Percentiles rank a stretch among this genome's conserved stretches.
Evolutionary conservation across 108 stramenopile species (phyloP).

Genomic region (Craspedostauros australis): DNA sequence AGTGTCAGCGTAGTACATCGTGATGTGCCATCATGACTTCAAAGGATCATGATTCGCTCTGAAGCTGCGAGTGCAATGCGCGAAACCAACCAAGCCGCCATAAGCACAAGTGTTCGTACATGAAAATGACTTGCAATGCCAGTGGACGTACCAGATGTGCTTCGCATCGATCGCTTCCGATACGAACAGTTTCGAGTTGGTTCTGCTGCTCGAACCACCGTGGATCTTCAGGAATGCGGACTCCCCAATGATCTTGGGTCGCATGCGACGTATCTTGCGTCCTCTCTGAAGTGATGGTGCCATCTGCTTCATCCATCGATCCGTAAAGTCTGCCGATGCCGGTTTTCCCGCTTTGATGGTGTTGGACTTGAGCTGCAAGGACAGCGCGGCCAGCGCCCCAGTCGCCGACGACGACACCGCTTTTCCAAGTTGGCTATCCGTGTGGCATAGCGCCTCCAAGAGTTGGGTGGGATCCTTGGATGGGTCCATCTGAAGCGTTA

Average conservation of each 20-base stretch:
- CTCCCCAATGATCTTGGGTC: conserved; percentile 44
- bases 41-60: too few relatives aligned
- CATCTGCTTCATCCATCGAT: conserved; percentile 53
- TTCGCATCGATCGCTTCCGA: conserved; percentile 41
- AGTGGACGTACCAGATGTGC: conserved; percentile 50
- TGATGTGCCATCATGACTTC: too few relatives aligned
- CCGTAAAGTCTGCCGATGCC: conserved; percentile 15
- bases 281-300: conserved; percentile 67
- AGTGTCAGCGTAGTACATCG: not conserved
- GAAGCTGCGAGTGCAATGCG: too few relatives aligned
- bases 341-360: conserved; percentile 1
- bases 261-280: conserved; percentile 13
- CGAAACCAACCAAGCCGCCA: not conserved
- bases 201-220: not conserved
- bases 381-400: conserved; percentile 42
- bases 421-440: conserved; percentile 13
- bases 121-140: not conserved
- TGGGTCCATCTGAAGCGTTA: conserved; percentile 34
- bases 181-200: conserved; percentile 3
- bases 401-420: conserved; percentile 4
- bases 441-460: conserved; percentile 19
- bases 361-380: conserved; percentile 25
- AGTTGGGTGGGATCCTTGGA: conserved; percentile 17
- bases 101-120: not conserved
- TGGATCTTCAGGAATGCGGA: conserved; percentile 26